Conservation (phyloP, 768 basidiomycete species). For the Omphalotus guepiniiformis region DNA sequence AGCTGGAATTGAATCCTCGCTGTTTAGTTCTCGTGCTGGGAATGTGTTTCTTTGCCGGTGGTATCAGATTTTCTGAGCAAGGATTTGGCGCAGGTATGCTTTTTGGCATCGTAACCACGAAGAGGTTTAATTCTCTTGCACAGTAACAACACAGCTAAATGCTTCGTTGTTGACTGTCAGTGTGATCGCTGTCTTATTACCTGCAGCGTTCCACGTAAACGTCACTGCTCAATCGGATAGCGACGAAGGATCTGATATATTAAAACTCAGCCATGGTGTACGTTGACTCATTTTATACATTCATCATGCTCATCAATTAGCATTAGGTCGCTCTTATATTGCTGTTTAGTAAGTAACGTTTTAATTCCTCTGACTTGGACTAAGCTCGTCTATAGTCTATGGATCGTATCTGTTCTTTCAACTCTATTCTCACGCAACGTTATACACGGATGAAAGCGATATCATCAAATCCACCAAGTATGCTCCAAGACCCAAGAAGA, state of each 20-base stretch:
- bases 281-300: constrained; percentile 19
- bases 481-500: constrained; percentile 15
- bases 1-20: constrained; percentile 7
- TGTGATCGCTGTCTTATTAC: constrained; percentile 74
- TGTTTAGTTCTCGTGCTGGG: constrained; percentile 70
- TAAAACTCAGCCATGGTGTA: constrained; percentile 74
- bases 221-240: constrained; percentile 20
- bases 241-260: constrained; percentile 38
- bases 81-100: constrained; percentile 69
- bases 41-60: constrained; percentile 90
- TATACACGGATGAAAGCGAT: constrained; percentile 53
- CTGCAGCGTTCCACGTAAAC: constrained; percentile 74
- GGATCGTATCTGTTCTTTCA: constrained; percentile 75
- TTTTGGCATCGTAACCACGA: constrained; percentile 26
- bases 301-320: constrained; percentile 3
- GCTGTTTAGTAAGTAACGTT: constrained; percentile 54
- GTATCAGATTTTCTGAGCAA: constrained; percentile 73
- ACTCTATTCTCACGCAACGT: constrained; percentile 64
- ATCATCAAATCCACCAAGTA: constrained; percentile 32
- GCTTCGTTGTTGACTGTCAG: constrained; percentile 73
- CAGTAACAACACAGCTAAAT: constrained; percentile 65
- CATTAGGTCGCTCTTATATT: constrained; percentile 69
- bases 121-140: background rate
- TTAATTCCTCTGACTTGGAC: constrained; percentile 1
- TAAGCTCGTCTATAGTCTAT: constrained; percentile 57